Evolutionary conservation across 495 filamentous ascomycete genomes (phyloP).

Genomic region (Xylaria scruposa): DNA sequence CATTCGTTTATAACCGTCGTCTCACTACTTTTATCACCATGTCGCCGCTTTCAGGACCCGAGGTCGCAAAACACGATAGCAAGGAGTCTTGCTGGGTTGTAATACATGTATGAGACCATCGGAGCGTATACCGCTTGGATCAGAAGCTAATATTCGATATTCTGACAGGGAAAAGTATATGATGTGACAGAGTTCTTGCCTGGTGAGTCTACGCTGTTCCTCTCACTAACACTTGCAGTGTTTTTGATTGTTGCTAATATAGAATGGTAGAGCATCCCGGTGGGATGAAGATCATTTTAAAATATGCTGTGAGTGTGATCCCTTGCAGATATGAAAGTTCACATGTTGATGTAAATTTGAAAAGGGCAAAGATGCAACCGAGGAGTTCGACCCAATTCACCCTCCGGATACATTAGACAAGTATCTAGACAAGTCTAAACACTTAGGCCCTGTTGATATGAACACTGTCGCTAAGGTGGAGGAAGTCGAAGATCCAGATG

Average conservation of each 20-base stretch:
- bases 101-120: conserved; percentile 23
- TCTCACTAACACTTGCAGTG: background rate
- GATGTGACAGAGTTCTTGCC: conserved; percentile 79
- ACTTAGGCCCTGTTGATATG: conserved; percentile 93
- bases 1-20: background rate
- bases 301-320: conserved; percentile 62
- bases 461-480: conserved; percentile 75
- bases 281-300: conserved; percentile 78
- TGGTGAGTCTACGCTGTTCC: conserved; percentile 42
- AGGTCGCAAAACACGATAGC: conserved; percentile 28
- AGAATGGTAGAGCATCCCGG: conserved; percentile 72
- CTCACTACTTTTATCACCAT: conserved; percentile 11
- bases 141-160: background rate
- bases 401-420: conserved; percentile 78
- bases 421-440: conserved; percentile 84
- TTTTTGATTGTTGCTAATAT: conserved; percentile 23
- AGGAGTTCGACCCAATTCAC: conserved; percentile 83
- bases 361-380: conserved; percentile 79
- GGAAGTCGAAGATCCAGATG: conserved; percentile 75
- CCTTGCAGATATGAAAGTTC: background rate
- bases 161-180: conserved; percentile 64
- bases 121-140: no score
- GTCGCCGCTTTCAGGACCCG: conserved; percentile 28
- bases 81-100: conserved; percentile 31
- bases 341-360: background rate